Evolutionary conservation across 2,329 filamentous ascomycete species (phyloP), one percentile per base, ranked within the genome.

Genomic region (Xylaria sp.): DNA sequence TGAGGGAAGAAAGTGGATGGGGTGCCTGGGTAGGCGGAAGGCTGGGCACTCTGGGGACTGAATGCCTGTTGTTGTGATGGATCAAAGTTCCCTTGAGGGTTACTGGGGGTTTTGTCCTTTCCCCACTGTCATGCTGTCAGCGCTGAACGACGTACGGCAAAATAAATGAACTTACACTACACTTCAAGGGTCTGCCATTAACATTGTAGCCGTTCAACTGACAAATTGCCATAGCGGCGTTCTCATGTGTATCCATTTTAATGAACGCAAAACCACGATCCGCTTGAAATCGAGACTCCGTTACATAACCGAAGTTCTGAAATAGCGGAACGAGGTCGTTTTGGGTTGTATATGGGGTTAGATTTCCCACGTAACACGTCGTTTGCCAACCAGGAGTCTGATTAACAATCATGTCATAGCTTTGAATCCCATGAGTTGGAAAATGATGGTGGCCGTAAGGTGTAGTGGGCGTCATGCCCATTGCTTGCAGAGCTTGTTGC

Each of bases 191-290:
- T 72, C 96, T 90, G 59, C 96, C 96, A 76, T 99, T 97, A 75
- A 99, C 95, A 73, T 97, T 96, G 84, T 98, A 99, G 36, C 95
- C 95, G 75, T 95, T 98, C 77, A 99, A 87, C 79, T 98, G 94
- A 82, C 96, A 99, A 77, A 99, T 99, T 38, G 94, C 94, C 92
- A 97, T 97, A 61, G 96, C 94, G 2, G 96, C 96, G 77, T 97
- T 97, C 83, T 99, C 96, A 77, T 99, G 96, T 6, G 90, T 92
- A 79, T 99, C 96, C 94, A 99, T 97, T 86, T 99, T 99, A 81
- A 99, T 93, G 79, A 99, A 99, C 7, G 96, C 94, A 79, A 99
- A 99, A 15, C 96, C 96, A 73, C 96, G 92, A 79, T 99, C 96
- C 62, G 96, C 94, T 82, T 99, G 96, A 87, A 99, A 97, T 67